A percentile compares a stretch with the other conserved stretches of the same genome.
Evolutionary conservation across 2,329 filamentous ascomycete species (phyloP).

Genomic region (Aspergillus eucalypticola): DNA sequence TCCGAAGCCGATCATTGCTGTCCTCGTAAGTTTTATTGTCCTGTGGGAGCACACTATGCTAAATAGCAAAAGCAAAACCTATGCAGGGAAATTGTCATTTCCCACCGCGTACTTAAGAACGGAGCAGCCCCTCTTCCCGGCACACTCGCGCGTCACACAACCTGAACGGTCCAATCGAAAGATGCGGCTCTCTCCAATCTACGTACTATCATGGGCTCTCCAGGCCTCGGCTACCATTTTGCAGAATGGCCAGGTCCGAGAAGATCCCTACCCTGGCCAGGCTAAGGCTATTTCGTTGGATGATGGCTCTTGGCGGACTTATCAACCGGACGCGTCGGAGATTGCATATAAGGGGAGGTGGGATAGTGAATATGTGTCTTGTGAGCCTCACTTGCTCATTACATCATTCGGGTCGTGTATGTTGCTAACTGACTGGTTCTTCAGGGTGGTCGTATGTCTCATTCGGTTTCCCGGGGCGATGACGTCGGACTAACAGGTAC

Average conservation of each 20-base stretch:
- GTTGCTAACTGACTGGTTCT: not conserved
- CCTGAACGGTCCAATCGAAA: not conserved
- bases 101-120: not conserved
- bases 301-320: conserved; percentile 49
- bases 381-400: conserved; percentile 23
- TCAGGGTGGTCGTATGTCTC: conserved; percentile 56
- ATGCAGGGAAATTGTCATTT: not conserved
- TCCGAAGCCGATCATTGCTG: not conserved
- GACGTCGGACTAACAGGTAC: conserved; percentile 9
- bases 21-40: not conserved
- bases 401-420: not conserved
- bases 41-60: not conserved
- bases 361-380: conserved; percentile 62
- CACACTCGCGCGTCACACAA: not conserved
- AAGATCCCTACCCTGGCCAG: conserved; percentile 43
- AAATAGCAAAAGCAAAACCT: not conserved
- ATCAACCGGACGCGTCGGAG: conserved; percentile 54
- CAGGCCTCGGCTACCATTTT: conserved; percentile 40
- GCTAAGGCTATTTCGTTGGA: conserved; percentile 30
- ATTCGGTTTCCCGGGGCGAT: not conserved
- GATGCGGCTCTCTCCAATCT: not conserved
- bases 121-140: not conserved
- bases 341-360: conserved; percentile 64
- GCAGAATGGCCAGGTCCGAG: conserved; percentile 46
- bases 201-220: conserved; percentile 15